Evolutionary conservation across 106 monocot species (phyloP).

Genomic region (Triglochin maritima): DNA sequence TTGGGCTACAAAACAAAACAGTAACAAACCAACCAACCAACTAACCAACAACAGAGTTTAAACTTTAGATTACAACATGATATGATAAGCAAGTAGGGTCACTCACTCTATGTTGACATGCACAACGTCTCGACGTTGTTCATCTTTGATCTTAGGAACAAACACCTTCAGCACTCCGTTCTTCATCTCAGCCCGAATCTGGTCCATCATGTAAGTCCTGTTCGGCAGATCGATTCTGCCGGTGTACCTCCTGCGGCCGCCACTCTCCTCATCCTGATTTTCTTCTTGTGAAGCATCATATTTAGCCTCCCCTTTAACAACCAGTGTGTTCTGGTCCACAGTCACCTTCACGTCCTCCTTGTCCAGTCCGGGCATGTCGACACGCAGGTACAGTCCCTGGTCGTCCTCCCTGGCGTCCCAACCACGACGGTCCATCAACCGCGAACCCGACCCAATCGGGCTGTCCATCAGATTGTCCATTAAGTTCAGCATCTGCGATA

Average conservation of each 20-base stretch:
- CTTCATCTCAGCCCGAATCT: constrained; percentile 82
- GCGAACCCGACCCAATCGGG: constrained; percentile 9
- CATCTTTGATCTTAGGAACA: constrained; percentile 66
- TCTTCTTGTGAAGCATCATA: not conserved
- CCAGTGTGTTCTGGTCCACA: constrained; percentile 40
- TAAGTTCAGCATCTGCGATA: constrained; percentile 71
- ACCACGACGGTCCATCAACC: constrained; percentile 25
- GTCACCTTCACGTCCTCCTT: constrained; percentile 30
- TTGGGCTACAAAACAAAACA: no score
- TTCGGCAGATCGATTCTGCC: constrained; percentile 49
- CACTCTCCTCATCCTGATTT: not conserved
- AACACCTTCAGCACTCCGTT: constrained; percentile 68
- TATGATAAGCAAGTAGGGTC: no score
- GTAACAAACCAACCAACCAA: no score
- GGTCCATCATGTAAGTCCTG: constrained; percentile 40
- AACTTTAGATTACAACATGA: no score
- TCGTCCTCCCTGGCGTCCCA: constrained; percentile 65
- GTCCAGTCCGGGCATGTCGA: constrained; percentile 94
- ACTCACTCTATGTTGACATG: constrained; percentile 38
- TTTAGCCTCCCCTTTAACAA: constrained; percentile 37
- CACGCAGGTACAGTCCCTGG: constrained; percentile 37
- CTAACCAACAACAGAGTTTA: no score
- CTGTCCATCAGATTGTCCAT: constrained; percentile 59
- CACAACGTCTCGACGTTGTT: constrained; percentile 64
- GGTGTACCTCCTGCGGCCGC: constrained; percentile 26